Evolutionary conservation across 768 basidiomycete species (phyloP), one percentile per base, ranked within the genome.

Genomic region (Sporobolomyces roseus): DNA sequence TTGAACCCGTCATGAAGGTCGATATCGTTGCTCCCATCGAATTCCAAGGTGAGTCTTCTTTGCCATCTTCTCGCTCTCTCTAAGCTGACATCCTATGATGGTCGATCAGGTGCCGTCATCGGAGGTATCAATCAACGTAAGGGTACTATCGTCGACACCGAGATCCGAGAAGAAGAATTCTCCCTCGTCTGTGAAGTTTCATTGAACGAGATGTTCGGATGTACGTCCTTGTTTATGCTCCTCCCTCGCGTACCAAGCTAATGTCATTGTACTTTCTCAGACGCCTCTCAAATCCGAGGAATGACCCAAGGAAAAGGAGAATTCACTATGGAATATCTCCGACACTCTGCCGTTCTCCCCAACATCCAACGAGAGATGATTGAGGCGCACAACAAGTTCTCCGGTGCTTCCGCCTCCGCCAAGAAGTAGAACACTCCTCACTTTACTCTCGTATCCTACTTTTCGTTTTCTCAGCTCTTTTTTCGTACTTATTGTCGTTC

Each of bases 1-100:
- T 99, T 46, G 94, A 99, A 78, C 94, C 94, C n/a, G 88, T 98
- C 80, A 99, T 99, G 94, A 90, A 85, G 21, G 94, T 99, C 43
- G 94, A 99, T 76, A 91, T 98, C 32, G 88, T 97, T 45, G 93
- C 94, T 1, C 96, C 96, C 3, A 83, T 85, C 17, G 96, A 99
- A 77, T 99, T 98, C 84, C 96, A 99, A 79, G 82, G 79, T 78
- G 38, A 32, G 69, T 38, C 12, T 27, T 50, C 3, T 5, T 8
- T 25, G 17, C 25, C 17, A 10, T 25, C 49, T 50, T 50, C 25
- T 50, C 23, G n/a, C n/a, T n/a, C n/a, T n/a, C 45, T 46, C 38
- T 41, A 17, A 9, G 38, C 38, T 17, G 45, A 6, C 45, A 7
- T 46, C 45, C 0, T 23, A 3, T 45, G 23, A 16, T 27, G 35